Percentiles rank a stretch among this genome's conserved stretches.
Evolutionary conservation across 495 filamentous ascomycete genomes (phyloP).

Genomic region (Corynascus novoguineensis): DNA sequence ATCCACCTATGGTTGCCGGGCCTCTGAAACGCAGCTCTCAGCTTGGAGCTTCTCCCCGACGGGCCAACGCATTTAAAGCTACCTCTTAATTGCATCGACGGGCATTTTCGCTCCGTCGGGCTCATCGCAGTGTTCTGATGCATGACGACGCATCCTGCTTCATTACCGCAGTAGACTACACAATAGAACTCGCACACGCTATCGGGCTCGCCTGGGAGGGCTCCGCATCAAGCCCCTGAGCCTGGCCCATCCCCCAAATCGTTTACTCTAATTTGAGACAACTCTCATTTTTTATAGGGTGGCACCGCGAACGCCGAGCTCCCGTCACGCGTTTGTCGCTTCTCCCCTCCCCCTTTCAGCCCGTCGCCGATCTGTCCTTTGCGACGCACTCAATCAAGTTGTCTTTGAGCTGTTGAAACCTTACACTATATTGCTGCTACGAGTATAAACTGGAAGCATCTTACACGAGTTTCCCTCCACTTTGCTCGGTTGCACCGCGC

Average conservation of each 20-base stretch:
- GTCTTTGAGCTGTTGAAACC: neutral
- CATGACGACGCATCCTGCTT: conserved; percentile 11
- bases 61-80: conserved; percentile 2
- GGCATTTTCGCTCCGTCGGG: neutral
- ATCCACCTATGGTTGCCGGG: neutral
- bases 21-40: conserved; percentile 7
- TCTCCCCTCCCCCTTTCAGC: neutral
- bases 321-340: conserved; percentile 7
- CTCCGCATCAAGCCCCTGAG: conserved; percentile 22
- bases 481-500: conserved; percentile 7
- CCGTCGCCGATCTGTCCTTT: conserved; percentile 10
- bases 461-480: conserved; percentile 2
- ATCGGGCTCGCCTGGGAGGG: conserved; percentile 6
- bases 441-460: neutral
- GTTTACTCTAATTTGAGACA: conserved; percentile 29
- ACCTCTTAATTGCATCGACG: neutral
- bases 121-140: neutral
- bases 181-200: neutral
- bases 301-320: conserved; percentile 20
- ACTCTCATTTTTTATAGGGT: conserved; percentile 23
- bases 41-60: neutral
- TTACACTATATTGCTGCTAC: no score
- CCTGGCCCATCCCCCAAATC: conserved; percentile 23
- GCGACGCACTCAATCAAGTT: neutral
- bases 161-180: no score